These are phyloP conservation scores for Anthostomella pinea DNA, from an alignment of 2,329 filamentous ascomycete genomes.

Conservation along the genomic window DNA sequence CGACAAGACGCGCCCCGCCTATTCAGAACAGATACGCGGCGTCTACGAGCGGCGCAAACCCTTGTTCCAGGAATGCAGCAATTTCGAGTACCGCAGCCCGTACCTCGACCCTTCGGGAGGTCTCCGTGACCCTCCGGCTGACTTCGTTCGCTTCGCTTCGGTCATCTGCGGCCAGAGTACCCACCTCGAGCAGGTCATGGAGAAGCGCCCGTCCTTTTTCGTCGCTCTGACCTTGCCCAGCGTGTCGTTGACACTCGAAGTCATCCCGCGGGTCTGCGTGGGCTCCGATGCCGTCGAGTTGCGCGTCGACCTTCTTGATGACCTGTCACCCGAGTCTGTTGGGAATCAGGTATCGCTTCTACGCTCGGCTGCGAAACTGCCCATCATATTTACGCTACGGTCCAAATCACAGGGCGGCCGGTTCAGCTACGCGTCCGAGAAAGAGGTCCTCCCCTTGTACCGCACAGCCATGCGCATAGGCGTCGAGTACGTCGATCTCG, in stretches of 20 bases:
- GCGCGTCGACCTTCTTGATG: slow-evolving; percentile 83
- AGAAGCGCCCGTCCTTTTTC: slow-evolving; percentile 81
- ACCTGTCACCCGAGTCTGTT: slow-evolving; percentile 74
- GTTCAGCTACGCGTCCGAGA: slow-evolving; percentile 74
- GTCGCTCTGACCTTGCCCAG: slow-evolving; percentile 84
- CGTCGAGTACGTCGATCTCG: slow-evolving; percentile 89
- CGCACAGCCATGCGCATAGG: slow-evolving; percentile 75
- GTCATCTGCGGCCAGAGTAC: slow-evolving; percentile 62
- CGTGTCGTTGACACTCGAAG: slow-evolving; percentile 58
- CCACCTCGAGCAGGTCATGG: slow-evolving; percentile 55
- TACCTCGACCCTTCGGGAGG: slow-evolving; percentile 44
- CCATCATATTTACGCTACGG: slow-evolving; percentile 89
- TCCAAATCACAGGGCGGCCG: slow-evolving; percentile 82
- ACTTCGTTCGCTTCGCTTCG: slow-evolving; percentile 71
- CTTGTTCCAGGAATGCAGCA: slow-evolving; percentile 92
- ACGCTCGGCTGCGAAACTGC: slow-evolving; percentile 67
- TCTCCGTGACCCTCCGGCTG: slow-evolving; percentile 51
- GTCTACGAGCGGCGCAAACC: slow-evolving; percentile 87
- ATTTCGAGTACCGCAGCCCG: slow-evolving; percentile 87
- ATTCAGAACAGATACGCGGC: slow-evolving; percentile 85
- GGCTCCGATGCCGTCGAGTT: slow-evolving; percentile 93
- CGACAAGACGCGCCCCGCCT: slow-evolving; percentile 89
- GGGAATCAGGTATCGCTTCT: slow-evolving; percentile 78
- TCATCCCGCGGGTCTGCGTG: slow-evolving; percentile 70
- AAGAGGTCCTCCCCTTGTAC: slow-evolving; percentile 74